Conservation (phyloP, 106 monocot genomes). For the Gastrodia elata region DNA sequence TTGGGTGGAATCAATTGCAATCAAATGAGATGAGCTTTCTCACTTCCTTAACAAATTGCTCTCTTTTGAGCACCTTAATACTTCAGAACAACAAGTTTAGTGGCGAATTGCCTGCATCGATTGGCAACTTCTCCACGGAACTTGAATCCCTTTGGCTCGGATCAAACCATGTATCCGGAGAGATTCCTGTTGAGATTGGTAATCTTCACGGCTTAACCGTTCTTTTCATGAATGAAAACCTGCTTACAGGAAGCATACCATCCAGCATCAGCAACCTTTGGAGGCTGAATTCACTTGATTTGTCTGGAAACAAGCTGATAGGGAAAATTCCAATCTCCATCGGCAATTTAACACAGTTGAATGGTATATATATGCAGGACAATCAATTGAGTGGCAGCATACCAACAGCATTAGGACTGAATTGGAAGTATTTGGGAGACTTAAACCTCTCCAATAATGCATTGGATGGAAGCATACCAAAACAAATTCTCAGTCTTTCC, state of each 20-base stretch:
- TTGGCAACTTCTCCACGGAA: constrained; percentile 16
- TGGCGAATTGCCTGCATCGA: constrained; percentile 10
- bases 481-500: constrained; percentile 16
- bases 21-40: constrained; percentile 29
- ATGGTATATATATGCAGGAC: not conserved
- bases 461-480: constrained; percentile 21
- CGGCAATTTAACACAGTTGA: constrained; percentile 21
- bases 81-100: constrained; percentile 8
- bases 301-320: constrained; percentile 21
- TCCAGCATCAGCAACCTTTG: constrained; percentile 5
- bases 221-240: constrained; percentile 8
- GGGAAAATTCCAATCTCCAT: constrained; percentile 24
- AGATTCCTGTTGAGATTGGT: constrained; percentile 19
- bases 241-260: constrained; percentile 19
- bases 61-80: not conserved
- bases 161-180: constrained; percentile 17
- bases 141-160: constrained; percentile 13
- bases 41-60: constrained; percentile 20
- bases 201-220: constrained; percentile 7
- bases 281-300: constrained; percentile 8
- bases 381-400: constrained; percentile 21
- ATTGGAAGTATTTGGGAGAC: constrained; percentile 5
- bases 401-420: constrained; percentile 12
- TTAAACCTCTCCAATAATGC: constrained; percentile 18
- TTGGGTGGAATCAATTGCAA: constrained; percentile 15